These are phyloP conservation scores for Xylaria scruposa DNA, from an alignment of 495 filamentous ascomycete genomes.

Conservation along the genomic window DNA sequence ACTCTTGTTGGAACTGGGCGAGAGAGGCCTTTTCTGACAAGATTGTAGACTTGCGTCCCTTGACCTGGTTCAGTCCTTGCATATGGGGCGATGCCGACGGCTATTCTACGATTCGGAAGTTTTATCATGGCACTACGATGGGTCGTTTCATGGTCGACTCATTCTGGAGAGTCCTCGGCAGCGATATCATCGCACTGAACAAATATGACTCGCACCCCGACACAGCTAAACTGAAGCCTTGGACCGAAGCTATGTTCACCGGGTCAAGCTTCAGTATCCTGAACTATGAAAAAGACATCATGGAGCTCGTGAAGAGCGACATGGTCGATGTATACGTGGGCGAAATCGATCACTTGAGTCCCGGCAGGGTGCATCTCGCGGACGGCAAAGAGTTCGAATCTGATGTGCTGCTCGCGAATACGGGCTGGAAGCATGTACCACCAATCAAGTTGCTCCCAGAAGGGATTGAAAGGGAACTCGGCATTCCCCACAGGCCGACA, in stretches of 20 bases:
- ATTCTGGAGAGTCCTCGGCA: slow-evolving; percentile 67
- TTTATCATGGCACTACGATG: slow-evolving; percentile 68
- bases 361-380: slow-evolving; percentile 60
- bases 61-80: slow-evolving; percentile 47
- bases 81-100: slow-evolving; percentile 48
- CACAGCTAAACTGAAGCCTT: slow-evolving; percentile 64
- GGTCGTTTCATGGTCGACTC: slow-evolving; percentile 68
- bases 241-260: slow-evolving; percentile 65
- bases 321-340: slow-evolving; percentile 66
- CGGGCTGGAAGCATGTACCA: slow-evolving; percentile 70
- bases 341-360: slow-evolving; percentile 63
- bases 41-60: slow-evolving; percentile 34
- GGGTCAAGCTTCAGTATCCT: slow-evolving; percentile 65
- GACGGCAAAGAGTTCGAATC: slow-evolving; percentile 61
- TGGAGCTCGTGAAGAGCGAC: slow-evolving; percentile 62
- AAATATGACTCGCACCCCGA: slow-evolving; percentile 64
- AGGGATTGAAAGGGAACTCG: slow-evolving; percentile 55
- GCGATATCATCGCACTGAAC: slow-evolving; percentile 62
- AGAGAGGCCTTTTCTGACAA: slow-evolving; percentile 20
- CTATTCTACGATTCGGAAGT: slow-evolving; percentile 43
- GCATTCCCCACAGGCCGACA: slow-evolving; percentile 45
- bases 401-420: slow-evolving; percentile 72
- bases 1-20: background rate
- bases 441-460: slow-evolving; percentile 68
- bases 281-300: slow-evolving; percentile 70